Percentiles rank a stretch among this genome's conserved stretches.
phyloP scores from a whole-genome alignment of 257 asterid genomes.

The Solanum sitiens region DNA sequence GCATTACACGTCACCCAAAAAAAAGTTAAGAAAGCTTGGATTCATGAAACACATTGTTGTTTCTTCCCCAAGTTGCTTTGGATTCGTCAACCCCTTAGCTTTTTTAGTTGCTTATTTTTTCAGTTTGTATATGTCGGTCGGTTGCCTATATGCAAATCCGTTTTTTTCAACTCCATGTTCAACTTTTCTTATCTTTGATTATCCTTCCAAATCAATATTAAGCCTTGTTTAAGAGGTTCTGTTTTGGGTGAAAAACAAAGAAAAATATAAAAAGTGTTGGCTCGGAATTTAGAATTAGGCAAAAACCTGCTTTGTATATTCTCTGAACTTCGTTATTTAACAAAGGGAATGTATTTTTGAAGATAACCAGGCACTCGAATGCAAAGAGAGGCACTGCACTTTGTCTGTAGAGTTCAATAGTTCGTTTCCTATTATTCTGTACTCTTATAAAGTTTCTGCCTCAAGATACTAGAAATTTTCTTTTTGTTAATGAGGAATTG shows the following conservation, averaged over 20 bases:
- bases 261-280: not conserved
- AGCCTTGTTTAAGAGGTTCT: not conserved
- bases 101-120: not conserved
- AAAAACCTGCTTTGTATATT: not conserved
- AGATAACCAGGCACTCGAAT: not conserved
- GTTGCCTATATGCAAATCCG: not conserved
- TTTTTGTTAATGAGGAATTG: not conserved
- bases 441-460: not conserved
- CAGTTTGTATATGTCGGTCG: not conserved
- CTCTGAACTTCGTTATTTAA: not conserved
- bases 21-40: not conserved
- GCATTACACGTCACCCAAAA: not conserved
- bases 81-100: not conserved
- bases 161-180: not conserved
- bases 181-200: not conserved
- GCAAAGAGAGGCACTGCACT: not conserved
- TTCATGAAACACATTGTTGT: not conserved
- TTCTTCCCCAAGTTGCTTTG: not conserved
- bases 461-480: not conserved
- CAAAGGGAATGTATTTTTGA: not conserved
- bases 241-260: not conserved
- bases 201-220: not conserved
- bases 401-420: not conserved
- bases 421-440: not conserved
- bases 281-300: not conserved